A percentile compares a stretch with the other conserved stretches of the same genome.
phyloP scores from a whole-genome alignment of 176 grass and related monocot species.

The Hordeum marinum region DNA sequence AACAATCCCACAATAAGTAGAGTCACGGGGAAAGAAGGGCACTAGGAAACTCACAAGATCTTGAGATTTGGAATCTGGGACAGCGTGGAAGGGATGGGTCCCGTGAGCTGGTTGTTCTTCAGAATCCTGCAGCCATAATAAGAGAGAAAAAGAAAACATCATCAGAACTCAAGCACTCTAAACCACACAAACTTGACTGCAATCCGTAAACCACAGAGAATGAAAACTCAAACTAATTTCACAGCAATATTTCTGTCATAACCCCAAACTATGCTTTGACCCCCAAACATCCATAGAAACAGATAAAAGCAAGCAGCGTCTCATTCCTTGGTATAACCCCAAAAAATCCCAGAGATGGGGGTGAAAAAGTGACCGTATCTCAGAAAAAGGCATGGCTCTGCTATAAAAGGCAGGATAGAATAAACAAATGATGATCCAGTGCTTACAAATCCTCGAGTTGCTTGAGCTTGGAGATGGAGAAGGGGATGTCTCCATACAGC shows the following conservation, averaged over 20 bases:
- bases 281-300: not conserved
- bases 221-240: not conserved
- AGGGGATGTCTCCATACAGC: conserved; percentile 93
- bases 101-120: conserved; percentile 95
- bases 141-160: not conserved
- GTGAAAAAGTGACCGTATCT: not conserved
- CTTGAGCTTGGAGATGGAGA: conserved; percentile 97
- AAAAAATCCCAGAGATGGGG: not conserved
- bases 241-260: not conserved
- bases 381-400: not conserved
- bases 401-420: not conserved
- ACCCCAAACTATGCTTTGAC: not conserved
- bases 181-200: not conserved
- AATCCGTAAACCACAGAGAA: too few species aligned
- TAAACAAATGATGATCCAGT: not conserved
- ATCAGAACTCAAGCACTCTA: conserved; percentile 4
- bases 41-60: conserved; percentile 62
- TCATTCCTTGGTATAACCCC: not conserved
- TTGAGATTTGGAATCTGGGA: conserved; percentile 98
- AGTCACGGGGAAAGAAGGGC: conserved; percentile 15
- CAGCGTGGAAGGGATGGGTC: conserved; percentile 95
- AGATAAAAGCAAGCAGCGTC: not conserved
- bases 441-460: conserved; percentile 92
- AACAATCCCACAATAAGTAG: conserved; percentile 29
- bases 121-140: conserved; percentile 59